Percentiles rank a stretch among this genome's conserved stretches.
Evolutionary conservation across 176 grass and related monocot genomes (phyloP).

Genomic region (Triticum monococcum): DNA sequence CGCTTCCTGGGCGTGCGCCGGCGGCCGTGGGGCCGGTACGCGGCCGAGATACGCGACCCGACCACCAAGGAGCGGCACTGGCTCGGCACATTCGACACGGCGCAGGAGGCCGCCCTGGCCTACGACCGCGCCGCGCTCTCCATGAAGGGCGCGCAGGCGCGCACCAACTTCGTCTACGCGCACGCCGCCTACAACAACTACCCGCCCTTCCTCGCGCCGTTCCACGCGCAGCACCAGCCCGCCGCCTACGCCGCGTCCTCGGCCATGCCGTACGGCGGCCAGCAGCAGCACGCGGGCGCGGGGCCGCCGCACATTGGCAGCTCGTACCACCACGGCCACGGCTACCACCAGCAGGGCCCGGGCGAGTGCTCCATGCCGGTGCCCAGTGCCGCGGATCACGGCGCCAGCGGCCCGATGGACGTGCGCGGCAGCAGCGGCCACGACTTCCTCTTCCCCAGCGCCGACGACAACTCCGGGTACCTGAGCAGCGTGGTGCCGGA

Average conservation of each 20-base stretch:
- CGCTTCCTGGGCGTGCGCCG: constrained; percentile 92
- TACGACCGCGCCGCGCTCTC: constrained; percentile 95
- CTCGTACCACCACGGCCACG: constrained; percentile 9
- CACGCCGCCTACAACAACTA: constrained; percentile 62
- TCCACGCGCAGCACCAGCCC: constrained; percentile 38
- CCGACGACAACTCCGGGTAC: constrained; percentile 84
- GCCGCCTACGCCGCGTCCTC: constrained; percentile 29
- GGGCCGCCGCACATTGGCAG: constrained; percentile 31
- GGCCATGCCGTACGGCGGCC: constrained; percentile 20
- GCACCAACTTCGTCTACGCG: constrained; percentile 94
- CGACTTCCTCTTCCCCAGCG: constrained; percentile 55
- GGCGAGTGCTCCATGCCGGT: constrained; percentile 36
- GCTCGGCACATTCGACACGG: constrained; percentile 98
- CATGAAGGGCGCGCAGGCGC: constrained; percentile 96
- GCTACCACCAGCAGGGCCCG: background rate
- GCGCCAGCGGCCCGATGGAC: constrained; percentile 18
- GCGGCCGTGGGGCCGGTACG: constrained; percentile 90
- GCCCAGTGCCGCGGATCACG: constrained; percentile 12
- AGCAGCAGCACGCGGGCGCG: constrained; percentile 31
- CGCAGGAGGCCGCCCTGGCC: constrained; percentile 95
- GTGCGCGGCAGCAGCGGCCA: constrained; percentile 20
- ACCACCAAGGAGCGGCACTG: constrained; percentile 97
- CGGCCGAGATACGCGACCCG: constrained; percentile 95
- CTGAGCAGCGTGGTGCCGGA: constrained; percentile 95
- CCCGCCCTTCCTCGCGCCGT: constrained; percentile 68